Percentiles rank a stretch among this genome's conserved stretches.
Conservation (phyloP, 345 rosid species). For the Lepidium africanum region DNA sequence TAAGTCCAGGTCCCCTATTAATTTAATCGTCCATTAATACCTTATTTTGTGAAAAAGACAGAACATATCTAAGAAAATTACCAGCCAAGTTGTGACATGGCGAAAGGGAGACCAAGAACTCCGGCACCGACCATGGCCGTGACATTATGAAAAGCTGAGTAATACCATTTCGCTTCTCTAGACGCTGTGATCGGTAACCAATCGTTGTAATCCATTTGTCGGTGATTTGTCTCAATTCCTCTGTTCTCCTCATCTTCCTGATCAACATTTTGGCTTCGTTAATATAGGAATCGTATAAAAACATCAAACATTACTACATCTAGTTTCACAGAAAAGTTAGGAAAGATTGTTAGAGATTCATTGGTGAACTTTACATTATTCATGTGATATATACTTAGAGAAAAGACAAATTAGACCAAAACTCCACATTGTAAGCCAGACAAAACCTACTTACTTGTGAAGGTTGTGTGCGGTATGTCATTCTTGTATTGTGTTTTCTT, state of each 20-base stretch:
- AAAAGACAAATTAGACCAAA: neutral
- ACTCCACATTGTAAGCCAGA: neutral
- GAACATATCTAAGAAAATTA: neutral
- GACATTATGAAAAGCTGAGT: constrained; percentile 82
- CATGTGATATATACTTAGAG: neutral
- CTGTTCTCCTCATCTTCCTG: constrained; percentile 17
- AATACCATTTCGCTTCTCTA: constrained; percentile 86
- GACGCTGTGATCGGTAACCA: constrained; percentile 70
- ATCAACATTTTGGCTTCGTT: neutral
- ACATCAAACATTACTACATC: neutral
- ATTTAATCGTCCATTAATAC: neutral
- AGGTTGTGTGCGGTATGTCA: constrained; percentile 5
- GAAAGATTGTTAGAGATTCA: neutral
- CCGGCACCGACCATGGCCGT: constrained; percentile 95
- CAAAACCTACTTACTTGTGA: constrained; percentile 4
- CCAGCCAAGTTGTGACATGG: constrained; percentile 87
- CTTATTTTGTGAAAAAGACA: neutral
- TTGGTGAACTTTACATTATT: constrained; percentile 8
- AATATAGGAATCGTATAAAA: neutral
- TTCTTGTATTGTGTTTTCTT: constrained; percentile 21
- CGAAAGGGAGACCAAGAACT: constrained; percentile 77
- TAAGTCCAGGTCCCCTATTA: constrained; percentile 75
- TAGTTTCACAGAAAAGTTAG: neutral
- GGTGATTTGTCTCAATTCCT: constrained; percentile 15
- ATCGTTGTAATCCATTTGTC: constrained; percentile 51